A percentile compares a stretch with the other conserved stretches of the same genome.
Evolutionary conservation across 2,329 filamentous ascomycete genomes (phyloP).

Genomic region (Colletotrichum siamense): DNA sequence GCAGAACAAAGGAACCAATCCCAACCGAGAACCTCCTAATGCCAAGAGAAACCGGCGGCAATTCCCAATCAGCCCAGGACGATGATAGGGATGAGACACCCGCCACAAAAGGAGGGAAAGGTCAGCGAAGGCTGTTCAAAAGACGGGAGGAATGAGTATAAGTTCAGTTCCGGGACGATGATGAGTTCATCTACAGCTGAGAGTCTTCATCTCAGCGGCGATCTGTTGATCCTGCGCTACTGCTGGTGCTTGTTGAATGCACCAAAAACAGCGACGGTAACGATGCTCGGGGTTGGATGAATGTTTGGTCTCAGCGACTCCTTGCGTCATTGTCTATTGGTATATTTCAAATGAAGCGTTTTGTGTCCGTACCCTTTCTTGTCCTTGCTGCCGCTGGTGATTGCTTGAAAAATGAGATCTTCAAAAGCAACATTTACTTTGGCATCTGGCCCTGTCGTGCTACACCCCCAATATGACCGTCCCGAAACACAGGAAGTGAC

Average conservation of each 20-base stretch:
- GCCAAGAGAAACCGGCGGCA: background rate
- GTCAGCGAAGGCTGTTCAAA: background rate
- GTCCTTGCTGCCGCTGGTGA: background rate
- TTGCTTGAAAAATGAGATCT: background rate
- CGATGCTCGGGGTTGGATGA: background rate
- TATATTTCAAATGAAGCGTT: background rate
- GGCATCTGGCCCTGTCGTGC: background rate
- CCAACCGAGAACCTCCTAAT: background rate
- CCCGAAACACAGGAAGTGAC: background rate
- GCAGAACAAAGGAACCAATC: background rate
- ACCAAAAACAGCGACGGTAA: background rate
- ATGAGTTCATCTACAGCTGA: background rate
- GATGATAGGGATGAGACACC: background rate
- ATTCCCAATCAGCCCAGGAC: background rate
- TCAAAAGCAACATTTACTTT: background rate
- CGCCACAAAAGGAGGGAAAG: background rate
- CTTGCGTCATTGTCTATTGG: background rate
- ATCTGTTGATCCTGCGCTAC: background rate
- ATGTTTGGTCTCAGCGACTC: background rate
- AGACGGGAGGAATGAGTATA: background rate
- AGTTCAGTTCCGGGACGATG: background rate
- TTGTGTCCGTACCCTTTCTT: background rate
- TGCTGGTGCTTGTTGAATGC: background rate
- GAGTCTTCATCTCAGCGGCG: background rate
- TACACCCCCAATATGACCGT: background rate